Conservation (phyloP, 768 basidiomycete species). For the Podaxis sp. region DNA sequence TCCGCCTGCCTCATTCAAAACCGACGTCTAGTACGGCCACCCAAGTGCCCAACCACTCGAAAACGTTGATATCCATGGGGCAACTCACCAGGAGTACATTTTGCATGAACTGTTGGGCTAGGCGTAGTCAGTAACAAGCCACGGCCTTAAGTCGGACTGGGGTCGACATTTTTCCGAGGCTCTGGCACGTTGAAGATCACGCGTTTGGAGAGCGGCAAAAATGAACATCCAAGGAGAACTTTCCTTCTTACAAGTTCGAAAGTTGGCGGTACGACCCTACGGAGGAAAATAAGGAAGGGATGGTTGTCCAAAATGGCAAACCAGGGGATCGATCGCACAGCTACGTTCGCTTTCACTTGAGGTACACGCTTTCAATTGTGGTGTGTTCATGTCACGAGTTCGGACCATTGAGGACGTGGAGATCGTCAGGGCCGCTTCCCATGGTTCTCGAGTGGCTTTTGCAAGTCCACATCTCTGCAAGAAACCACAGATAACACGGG, state of each 20-base stretch:
- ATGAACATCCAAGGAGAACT: not conserved
- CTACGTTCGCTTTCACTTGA: too few relatives aligned
- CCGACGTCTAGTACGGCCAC: not conserved
- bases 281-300: not conserved
- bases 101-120: not conserved
- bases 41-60: not conserved
- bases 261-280: too few relatives aligned
- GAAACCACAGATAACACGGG: not conserved
- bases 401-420: too few relatives aligned
- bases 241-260: not conserved
- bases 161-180: not conserved
- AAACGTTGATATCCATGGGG: not conserved
- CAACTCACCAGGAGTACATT: too few relatives aligned
- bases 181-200: not conserved
- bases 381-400: too few relatives aligned
- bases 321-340: too few relatives aligned
- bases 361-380: too few relatives aligned
- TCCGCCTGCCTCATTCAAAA: too few relatives aligned
- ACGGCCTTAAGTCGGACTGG: not conserved
- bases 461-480: not conserved
- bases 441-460: not conserved
- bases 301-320: too few relatives aligned
- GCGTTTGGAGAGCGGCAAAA: not conserved
- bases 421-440: not conserved
- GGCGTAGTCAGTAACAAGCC: not conserved